Conservation (phyloP, 257 asterid genomes). For the Anisodus tanguticus region DNA sequence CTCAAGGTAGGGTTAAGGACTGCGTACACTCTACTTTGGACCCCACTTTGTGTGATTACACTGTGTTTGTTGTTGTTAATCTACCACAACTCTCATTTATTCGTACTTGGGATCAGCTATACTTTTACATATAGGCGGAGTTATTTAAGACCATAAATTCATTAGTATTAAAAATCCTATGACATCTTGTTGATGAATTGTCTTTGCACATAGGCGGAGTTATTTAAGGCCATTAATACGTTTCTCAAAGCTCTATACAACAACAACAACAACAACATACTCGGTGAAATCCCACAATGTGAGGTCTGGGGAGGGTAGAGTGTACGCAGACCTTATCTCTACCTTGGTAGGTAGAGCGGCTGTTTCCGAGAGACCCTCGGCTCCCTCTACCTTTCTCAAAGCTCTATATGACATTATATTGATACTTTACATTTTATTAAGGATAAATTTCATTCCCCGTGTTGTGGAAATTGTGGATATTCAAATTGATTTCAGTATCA, state of each 20-base stretch:
- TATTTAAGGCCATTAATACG: background rate
- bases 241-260: background rate
- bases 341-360: too few species aligned
- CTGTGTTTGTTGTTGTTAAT: background rate
- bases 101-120: background rate
- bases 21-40: background rate
- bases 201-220: background rate
- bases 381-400: background rate
- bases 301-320: too few species aligned
- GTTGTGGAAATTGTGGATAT: background rate
- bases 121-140: background rate
- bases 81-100: background rate
- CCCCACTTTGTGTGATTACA: too few species aligned
- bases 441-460: background rate
- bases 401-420: background rate
- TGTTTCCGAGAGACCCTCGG: too few species aligned
- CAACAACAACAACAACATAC: too few species aligned
- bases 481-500: background rate
- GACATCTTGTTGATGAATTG: background rate
- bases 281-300: too few species aligned
- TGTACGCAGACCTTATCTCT: too few species aligned
- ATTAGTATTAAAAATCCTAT: constrained; percentile 4
- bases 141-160: background rate
- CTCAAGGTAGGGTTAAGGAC: background rate
- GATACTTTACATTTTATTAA: constrained; percentile 3